Percentiles rank a stretch among this genome's conserved stretches.
phyloP scores from a whole-genome alignment of 2,329 filamentous ascomycete genomes.

The Penicillium verrucosum region DNA sequence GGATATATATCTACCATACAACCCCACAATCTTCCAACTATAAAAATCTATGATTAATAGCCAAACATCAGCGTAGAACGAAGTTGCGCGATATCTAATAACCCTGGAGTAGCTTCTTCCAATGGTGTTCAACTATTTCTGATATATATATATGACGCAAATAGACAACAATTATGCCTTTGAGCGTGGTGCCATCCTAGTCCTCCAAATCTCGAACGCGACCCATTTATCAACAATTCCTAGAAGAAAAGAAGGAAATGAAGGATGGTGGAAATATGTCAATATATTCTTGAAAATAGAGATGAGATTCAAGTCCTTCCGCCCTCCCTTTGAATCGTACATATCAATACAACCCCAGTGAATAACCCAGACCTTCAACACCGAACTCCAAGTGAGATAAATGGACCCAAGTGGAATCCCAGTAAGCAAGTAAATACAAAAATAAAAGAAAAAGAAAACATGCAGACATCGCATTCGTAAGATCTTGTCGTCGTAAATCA shows the following conservation, averaged over 20 bases:
- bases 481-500: not conserved
- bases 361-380: not conserved
- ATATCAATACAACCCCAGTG: not conserved
- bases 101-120: rapidly evolving
- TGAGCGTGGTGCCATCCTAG: not conserved
- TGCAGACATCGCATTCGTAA: slow-evolving; percentile 1
- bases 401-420: not conserved
- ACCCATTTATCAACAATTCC: not conserved
- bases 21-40: not conserved
- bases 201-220: not conserved
- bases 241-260: not conserved
- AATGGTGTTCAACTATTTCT: not conserved
- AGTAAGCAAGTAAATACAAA: not conserved
- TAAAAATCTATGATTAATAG: not conserved
- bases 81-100: not conserved
- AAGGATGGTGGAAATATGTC: not conserved
- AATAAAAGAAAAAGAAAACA: not conserved
- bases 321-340: not conserved
- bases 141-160: not conserved
- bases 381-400: not conserved
- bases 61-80: not conserved
- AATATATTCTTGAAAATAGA: not conserved
- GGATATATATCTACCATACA: not conserved
- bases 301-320: not conserved
- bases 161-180: not conserved